phyloP scores from a whole-genome alignment of 2,329 filamentous ascomycete species.

The Cercospora berteroae region DNA sequence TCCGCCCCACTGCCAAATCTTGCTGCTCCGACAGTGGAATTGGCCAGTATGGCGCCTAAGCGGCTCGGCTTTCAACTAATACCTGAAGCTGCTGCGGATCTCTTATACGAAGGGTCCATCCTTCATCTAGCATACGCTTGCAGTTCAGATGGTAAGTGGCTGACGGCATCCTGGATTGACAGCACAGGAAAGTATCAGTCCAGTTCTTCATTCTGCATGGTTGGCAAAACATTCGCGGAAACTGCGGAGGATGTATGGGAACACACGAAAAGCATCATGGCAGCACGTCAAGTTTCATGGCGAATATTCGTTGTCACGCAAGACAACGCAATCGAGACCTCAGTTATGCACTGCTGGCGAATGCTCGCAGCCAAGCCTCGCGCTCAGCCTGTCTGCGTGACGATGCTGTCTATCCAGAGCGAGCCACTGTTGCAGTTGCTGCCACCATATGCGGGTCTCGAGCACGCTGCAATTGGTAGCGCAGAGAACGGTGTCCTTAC shows the following conservation, averaged over 20 bases:
- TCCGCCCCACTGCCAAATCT: conserved; percentile 45
- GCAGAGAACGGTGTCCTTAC: conserved; percentile 49
- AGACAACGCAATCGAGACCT: conserved; percentile 18
- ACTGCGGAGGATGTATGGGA: conserved; percentile 76
- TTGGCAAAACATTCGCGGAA: conserved; percentile 60
- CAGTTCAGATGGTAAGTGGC: conserved; percentile 73
- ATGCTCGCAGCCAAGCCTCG: conserved; percentile 34
- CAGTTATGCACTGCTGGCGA: conserved; percentile 29
- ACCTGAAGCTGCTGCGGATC: conserved; percentile 65
- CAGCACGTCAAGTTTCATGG: conserved; percentile 70
- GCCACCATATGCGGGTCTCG: conserved; percentile 14
- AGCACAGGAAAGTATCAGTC: conserved; percentile 71
- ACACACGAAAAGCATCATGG: conserved; percentile 68
- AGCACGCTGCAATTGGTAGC: conserved; percentile 17
- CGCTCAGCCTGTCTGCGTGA: conserved; percentile 39
- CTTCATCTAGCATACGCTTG: conserved; percentile 77
- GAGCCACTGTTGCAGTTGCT: conserved; percentile 26
- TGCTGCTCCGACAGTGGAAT: conserved; percentile 67
- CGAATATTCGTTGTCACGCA: conserved; percentile 64
- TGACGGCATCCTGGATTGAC: conserved; percentile 79
- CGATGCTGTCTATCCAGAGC: conserved; percentile 26
- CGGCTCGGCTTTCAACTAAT: conserved; percentile 73
- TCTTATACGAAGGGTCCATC: conserved; percentile 74
- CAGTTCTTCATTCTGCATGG: conserved; percentile 69
- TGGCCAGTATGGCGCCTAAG: conserved; percentile 68